Conservation (phyloP, 2,329 filamentous ascomycete species). For the Ascochyta pisi region DNA sequence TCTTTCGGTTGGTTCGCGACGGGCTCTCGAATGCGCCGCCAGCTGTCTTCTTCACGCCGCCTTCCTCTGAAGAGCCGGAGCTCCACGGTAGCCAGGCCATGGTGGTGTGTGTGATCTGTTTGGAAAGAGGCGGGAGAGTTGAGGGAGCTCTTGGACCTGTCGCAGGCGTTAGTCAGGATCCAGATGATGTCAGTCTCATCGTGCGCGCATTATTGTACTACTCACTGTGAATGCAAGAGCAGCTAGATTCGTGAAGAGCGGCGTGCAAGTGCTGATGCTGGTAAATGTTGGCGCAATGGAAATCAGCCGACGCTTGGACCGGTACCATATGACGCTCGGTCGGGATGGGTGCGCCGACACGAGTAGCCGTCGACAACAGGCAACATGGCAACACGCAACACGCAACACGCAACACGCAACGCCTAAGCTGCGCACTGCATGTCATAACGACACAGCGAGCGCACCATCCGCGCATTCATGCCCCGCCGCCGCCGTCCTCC, state of each 20-base stretch:
- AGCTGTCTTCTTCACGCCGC: constrained; percentile 52
- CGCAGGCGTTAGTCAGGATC: constrained; percentile 8
- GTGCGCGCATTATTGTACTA: background rate
- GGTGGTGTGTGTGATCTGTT: constrained; percentile 26
- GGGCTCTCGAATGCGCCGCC: constrained; percentile 74
- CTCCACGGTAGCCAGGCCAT: constrained; percentile 63
- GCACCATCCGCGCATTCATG: constrained; percentile 49
- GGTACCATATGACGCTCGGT: constrained; percentile 21
- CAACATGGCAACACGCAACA: constrained; percentile 13
- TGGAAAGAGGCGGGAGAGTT: constrained; percentile 15
- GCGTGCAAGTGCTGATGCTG: background rate
- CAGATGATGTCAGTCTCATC: background rate
- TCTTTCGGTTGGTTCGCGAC: constrained; percentile 78
- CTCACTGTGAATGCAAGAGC: background rate
- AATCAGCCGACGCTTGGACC: constrained; percentile 26
- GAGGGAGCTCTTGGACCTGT: constrained; percentile 10
- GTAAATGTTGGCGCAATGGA: background rate
- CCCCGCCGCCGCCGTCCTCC: constrained; percentile 66
- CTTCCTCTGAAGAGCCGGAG: constrained; percentile 49
- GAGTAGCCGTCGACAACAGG: constrained; percentile 13
- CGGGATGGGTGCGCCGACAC: constrained; percentile 18
- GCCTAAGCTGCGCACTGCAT: constrained; percentile 11
- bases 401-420: background rate
- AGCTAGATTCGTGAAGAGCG: background rate
- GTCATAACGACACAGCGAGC: constrained; percentile 29